phyloP scores from a whole-genome alignment of 2,329 filamentous ascomycete genomes.

The Mariannaea elegans region DNA sequence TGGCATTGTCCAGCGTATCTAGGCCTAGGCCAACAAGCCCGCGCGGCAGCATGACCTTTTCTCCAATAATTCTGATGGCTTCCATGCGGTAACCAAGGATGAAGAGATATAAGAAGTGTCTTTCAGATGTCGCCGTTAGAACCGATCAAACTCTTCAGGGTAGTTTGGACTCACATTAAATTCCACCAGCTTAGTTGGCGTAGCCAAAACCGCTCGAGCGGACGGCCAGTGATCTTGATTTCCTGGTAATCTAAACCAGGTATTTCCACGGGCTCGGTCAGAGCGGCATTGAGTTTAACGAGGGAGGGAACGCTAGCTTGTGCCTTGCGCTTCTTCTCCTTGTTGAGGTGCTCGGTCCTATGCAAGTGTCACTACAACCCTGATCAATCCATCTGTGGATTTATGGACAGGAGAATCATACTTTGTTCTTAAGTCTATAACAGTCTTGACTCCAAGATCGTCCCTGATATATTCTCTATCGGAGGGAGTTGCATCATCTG shows the following conservation, averaged over 20 bases:
- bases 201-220: slow-evolving; percentile 74
- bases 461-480: slow-evolving; percentile 70
- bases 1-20: slow-evolving; percentile 75
- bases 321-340: slow-evolving; percentile 67
- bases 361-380: slow-evolving; percentile 10
- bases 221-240: slow-evolving; percentile 77
- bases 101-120: slow-evolving; percentile 66
- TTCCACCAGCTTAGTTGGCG: slow-evolving; percentile 74
- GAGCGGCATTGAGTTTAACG: slow-evolving; percentile 54
- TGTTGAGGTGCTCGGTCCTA: slow-evolving; percentile 78
- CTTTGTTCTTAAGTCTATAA: slow-evolving; percentile 84
- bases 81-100: slow-evolving; percentile 72
- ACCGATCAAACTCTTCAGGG: neutral
- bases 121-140: slow-evolving; percentile 18
- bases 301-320: slow-evolving; percentile 53
- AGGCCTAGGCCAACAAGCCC: slow-evolving; percentile 76
- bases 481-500: slow-evolving; percentile 74
- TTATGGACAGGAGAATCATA: slow-evolving; percentile 50
- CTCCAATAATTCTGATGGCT: slow-evolving; percentile 74
- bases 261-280: slow-evolving; percentile 68
- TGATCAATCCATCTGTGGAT: neutral
- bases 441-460: slow-evolving; percentile 71
- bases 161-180: slow-evolving; percentile 60
- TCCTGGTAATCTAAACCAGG: slow-evolving; percentile 69
- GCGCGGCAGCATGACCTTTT: slow-evolving; percentile 75